Evolutionary conservation across 2,329 filamentous ascomycete genomes (phyloP).

Genomic region (Cercospora beticola): DNA sequence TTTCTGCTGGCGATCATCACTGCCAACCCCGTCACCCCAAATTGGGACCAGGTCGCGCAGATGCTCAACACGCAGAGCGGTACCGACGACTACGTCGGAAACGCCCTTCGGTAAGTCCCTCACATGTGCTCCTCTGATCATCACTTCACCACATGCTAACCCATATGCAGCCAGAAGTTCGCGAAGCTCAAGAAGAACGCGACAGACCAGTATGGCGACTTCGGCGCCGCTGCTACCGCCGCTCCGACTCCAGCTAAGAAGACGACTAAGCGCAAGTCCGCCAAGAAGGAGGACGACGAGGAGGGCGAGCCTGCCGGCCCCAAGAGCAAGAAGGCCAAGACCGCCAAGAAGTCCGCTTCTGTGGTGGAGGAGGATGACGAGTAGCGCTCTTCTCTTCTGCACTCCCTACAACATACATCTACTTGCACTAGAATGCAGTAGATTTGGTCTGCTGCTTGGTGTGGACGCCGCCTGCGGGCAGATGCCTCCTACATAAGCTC

Average conservation of each 20-base stretch:
- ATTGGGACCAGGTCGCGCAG: slow-evolving; percentile 25
- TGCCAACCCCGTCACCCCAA: slow-evolving; percentile 7
- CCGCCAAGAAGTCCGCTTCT: background rate
- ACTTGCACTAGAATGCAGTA: background rate
- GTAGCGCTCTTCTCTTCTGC: background rate
- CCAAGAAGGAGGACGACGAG: background rate
- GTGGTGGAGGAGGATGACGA: background rate
- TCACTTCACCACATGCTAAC: background rate
- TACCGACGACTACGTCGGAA: slow-evolving; percentile 23
- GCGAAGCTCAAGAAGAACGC: slow-evolving; percentile 28
- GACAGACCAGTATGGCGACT: slow-evolving; percentile 19
- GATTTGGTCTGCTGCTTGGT: background rate
- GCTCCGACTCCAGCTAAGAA: slow-evolving; percentile 14
- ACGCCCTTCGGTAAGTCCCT: slow-evolving; percentile 20
- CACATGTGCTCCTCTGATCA: background rate
- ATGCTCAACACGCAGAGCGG: slow-evolving; percentile 14
- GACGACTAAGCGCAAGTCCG: background rate
- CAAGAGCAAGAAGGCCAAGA: background rate
- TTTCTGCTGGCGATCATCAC: slow-evolving; percentile 18
- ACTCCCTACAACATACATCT: background rate
- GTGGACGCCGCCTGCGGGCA: background rate
- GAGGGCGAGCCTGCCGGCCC: background rate
- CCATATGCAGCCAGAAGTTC: slow-evolving; percentile 25
- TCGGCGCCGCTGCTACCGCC: slow-evolving; percentile 14
- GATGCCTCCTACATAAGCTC: background rate